Evolutionary conservation across 345 rosid genomes (phyloP), one percentile per base, ranked within the genome.

Genomic region (Sonneratia caseolaris): DNA sequence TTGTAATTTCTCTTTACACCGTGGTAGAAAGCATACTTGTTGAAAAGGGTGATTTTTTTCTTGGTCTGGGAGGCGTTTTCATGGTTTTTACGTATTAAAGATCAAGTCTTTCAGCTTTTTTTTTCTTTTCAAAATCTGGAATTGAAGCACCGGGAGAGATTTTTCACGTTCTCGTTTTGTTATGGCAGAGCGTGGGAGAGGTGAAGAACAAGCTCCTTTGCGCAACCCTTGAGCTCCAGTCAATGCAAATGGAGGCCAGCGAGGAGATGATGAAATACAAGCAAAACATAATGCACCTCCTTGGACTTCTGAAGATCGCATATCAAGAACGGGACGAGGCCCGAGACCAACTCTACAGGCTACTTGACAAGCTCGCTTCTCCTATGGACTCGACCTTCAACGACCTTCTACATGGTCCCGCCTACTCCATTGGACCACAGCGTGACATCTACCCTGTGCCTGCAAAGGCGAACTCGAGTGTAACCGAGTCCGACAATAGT

Each of bases 261-360:
- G 90, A 89, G 72, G 86, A 84, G 65, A 64, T 82, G 66, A 87
- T 76, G 38, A 88, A 82, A 77, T 80, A 84, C 73, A 81, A 70
- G 72, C 90, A 89, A 40, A 81, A 87, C 68, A 59, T 78, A 3
- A 84, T 78, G 71, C 80, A 79, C 19, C 73, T 92, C 67, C 69
- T 85, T 45, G 75, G 77, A 74, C 91, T 86, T 61, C 84, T 92
- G 10, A 83, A 88, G 74, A 27, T 80, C 66, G 91, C 94, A 61
- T 79, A 75, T 78, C 86, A 86, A 74, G 94, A 95, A 78, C 88
- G 99, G 77, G 96, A 95, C 71, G 97, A 86, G 56, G 95, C 97
- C 21, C 87, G 83, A 74, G 83, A 79, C 14, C 90, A 90, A 45
- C 77, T 89, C 73, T 92, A 88, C 16, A 88, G 77, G 59, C 68